Conservation (phyloP, 176 grass and related monocot species). For the Aegilops tauschii region DNA sequence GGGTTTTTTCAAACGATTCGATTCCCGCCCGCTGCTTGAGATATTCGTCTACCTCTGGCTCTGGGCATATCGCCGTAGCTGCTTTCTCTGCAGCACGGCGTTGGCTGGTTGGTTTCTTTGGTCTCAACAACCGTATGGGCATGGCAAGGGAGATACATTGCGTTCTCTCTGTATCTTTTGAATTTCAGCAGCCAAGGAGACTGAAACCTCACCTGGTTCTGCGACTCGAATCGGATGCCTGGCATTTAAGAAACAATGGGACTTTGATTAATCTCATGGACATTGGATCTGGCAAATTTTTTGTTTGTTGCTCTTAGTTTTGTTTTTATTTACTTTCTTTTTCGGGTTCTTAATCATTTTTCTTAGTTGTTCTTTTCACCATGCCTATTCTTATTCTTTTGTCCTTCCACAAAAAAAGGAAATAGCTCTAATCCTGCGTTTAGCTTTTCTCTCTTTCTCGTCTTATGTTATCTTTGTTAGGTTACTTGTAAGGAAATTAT, state of each 20-base stretch:
- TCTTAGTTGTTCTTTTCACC: no score
- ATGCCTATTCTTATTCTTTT: no score
- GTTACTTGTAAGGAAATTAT: no score
- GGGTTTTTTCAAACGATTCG: neutral
- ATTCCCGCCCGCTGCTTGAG: neutral
- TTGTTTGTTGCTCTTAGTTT: neutral
- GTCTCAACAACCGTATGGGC: neutral
- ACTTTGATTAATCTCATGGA: neutral
- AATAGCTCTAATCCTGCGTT: no score
- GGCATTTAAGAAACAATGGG: no score
- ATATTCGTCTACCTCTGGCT: neutral
- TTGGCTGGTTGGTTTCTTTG: neutral
- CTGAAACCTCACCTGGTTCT: neutral
- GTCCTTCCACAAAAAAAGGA: no score
- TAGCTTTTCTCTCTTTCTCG: no score
- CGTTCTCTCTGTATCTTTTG: neutral
- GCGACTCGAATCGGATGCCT: neutral
- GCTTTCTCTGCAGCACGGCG: neutral
- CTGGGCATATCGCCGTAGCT: neutral
- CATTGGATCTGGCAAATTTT: neutral
- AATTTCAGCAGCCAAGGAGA: neutral
- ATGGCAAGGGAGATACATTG: neutral
- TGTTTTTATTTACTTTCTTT: no score
- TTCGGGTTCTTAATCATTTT: no score
- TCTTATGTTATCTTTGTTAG: no score